Evolutionary conservation across 345 rosid genomes (phyloP).

Genomic region (Hibiscus tridactylites): DNA sequence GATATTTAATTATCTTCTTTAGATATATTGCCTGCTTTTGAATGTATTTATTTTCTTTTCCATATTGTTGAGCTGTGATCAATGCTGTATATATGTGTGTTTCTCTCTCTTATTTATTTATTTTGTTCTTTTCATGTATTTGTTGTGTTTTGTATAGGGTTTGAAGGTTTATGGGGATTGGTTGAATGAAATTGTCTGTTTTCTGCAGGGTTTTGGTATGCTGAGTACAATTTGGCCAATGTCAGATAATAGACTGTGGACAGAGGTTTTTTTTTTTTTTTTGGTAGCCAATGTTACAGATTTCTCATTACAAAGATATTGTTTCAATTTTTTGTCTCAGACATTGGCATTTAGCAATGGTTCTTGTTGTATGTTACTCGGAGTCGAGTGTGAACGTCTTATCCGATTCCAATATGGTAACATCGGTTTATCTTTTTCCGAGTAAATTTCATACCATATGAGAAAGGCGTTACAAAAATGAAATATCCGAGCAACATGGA

Average conservation of each 20-base stretch:
- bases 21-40: conserved; percentile 5
- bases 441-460: not conserved
- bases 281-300: not conserved
- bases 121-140: conserved; percentile 12
- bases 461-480: not conserved
- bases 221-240: conserved; percentile 12
- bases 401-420: not conserved
- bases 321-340: conserved; percentile 19
- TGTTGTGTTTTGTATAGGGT: conserved; percentile 13
- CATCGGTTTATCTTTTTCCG: not conserved
- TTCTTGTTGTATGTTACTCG: not conserved
- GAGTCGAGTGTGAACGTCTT: not conserved
- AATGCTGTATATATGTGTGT: not conserved
- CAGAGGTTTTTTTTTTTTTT: not conserved
- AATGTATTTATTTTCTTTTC: not conserved
- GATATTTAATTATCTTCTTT: not conserved
- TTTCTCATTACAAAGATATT: conserved; percentile 12
- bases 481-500: not conserved
- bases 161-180: conserved; percentile 5
- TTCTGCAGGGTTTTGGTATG: conserved; percentile 10
- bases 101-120: conserved; percentile 13
- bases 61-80: conserved; percentile 19
- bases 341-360: conserved; percentile 16
- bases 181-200: conserved; percentile 21
- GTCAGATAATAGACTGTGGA: conserved; percentile 2